Conservation (phyloP, 2,329 filamentous ascomycete species). For the Neonectria magnoliae region DNA sequence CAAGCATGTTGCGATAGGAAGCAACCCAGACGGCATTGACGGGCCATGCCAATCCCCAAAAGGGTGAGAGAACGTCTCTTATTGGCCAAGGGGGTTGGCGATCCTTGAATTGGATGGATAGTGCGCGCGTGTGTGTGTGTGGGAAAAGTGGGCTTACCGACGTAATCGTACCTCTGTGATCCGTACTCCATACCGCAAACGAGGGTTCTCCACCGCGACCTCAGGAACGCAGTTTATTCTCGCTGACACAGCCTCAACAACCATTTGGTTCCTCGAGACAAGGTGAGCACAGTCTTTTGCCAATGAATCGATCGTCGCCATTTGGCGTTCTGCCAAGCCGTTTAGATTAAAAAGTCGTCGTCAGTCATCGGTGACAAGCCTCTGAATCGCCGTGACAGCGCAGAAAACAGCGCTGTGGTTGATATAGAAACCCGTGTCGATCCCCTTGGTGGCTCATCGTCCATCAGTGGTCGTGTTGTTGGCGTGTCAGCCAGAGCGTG, state of each 20-base stretch:
- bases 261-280: conserved; percentile 9
- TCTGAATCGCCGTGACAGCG: conserved; percentile 15
- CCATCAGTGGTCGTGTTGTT: conserved; percentile 22
- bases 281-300: conserved; percentile 11
- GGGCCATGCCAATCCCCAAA: conserved; percentile 26
- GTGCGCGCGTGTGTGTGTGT: not conserved
- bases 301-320: conserved; percentile 9
- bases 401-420: conserved; percentile 9
- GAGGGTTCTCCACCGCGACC: conserved; percentile 19
- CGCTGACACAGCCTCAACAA: conserved; percentile 27
- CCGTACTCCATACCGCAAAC: conserved; percentile 14
- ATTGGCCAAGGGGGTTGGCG: not conserved
- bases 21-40: conserved; percentile 16
- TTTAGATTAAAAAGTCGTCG: conserved; percentile 14
- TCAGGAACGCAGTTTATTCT: conserved; percentile 18
- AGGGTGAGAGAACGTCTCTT: conserved; percentile 8
- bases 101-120: conserved; percentile 1
- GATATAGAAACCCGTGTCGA: conserved; percentile 33
- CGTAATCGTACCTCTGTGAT: conserved; percentile 9
- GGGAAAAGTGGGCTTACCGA: conserved; percentile 17
- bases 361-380: conserved; percentile 22
- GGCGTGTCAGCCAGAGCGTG: conserved; percentile 7
- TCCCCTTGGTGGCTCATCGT: conserved; percentile 27
- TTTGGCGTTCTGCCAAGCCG: conserved; percentile 16
- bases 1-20: conserved; percentile 23